Evolutionary conservation across 257 asterid genomes (phyloP).

Genomic region (Jacaranda mimosifolia): DNA sequence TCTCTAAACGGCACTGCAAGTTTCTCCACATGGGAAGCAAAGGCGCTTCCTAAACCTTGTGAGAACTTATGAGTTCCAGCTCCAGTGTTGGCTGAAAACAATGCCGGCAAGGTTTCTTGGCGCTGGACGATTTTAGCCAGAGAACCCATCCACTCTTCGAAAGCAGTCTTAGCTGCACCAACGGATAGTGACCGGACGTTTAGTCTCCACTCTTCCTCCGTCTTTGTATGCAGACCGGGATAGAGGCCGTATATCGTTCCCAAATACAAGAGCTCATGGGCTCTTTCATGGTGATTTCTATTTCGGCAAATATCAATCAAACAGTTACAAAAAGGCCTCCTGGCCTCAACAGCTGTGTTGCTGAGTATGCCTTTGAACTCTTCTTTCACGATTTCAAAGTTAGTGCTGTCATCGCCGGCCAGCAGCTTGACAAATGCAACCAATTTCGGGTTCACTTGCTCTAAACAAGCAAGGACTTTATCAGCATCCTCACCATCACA

Average conservation of each 20-base stretch:
- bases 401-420: constrained; percentile 40
- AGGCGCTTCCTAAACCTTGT: constrained; percentile 73
- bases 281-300: constrained; percentile 56
- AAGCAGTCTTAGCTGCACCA: constrained; percentile 91
- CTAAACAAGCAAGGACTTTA: constrained; percentile 74
- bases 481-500: constrained; percentile 68
- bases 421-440: constrained; percentile 57
- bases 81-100: constrained; percentile 83
- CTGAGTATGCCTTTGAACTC: constrained; percentile 66
- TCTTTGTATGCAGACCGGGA: constrained; percentile 90
- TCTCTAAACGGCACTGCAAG: constrained; percentile 79
- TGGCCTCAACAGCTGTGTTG: constrained; percentile 69
- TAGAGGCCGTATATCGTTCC: constrained; percentile 80
- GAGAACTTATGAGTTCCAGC: constrained; percentile 87
- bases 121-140: constrained; percentile 66
- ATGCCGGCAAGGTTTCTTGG: constrained; percentile 67
- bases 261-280: constrained; percentile 79
- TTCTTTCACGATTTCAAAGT: constrained; percentile 56
- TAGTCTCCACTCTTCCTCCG: constrained; percentile 83
- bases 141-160: constrained; percentile 90
- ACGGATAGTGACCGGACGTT: constrained; percentile 82
- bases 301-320: constrained; percentile 83
- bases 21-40: constrained; percentile 72
- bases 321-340: constrained; percentile 91
- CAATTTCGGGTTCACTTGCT: constrained; percentile 40